Base-by-base conservation (phyloP, 495 filamentous ascomycete genomes). In the Xylaria longipes region DNA sequence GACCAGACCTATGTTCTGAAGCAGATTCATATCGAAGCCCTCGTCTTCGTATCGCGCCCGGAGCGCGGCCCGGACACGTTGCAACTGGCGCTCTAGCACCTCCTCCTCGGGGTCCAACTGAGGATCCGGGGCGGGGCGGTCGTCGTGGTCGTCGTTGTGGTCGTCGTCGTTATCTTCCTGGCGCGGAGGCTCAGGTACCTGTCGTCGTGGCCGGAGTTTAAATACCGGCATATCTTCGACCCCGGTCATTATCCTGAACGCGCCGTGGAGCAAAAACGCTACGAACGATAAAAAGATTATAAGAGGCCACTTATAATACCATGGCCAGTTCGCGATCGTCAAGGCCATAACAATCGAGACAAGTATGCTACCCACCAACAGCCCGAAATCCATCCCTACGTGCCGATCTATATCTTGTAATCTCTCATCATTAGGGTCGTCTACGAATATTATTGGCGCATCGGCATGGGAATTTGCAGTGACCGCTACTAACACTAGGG, bases 301-400 rank as follows among this genome's bases (percentile, higher is more conserved):
- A 58, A 58, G 31, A 33, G 48, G 48, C 48, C 48, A 58, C 29
- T 58, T 58, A 20, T 20, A 11, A 20, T 58, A 35, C 54, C 54
- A 52, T 27, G 11, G 2, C 48, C 9, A 27, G 11, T 52, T 9
- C 9, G 22, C 22, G 22, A 52, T 27, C 11, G 5, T 1, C 3
- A 27, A 52, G 9, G 22, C 0, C 7, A 52, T 3, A 12, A 27
- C 2, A 27, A 52, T 52, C 22, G 48, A 12, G 48, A 52, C 8
- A 52, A 27, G 1, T 1, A 27, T 52, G 22, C 11, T 27, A 5
- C n/a, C 48, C 1, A n/a, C 48, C 1, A n/a, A 0, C 12, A 46
- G 17, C 43, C 15, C 20, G 14, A 43, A 14, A 43, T 43, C 1
- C 12, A 15, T 1, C 41, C 41, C 11, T 15, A 20, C 2, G 6